These are phyloP conservation scores for Pseudogymnoascus sp. DNA, from an alignment of 2,329 filamentous ascomycete genomes.

Conservation along the genomic window DNA sequence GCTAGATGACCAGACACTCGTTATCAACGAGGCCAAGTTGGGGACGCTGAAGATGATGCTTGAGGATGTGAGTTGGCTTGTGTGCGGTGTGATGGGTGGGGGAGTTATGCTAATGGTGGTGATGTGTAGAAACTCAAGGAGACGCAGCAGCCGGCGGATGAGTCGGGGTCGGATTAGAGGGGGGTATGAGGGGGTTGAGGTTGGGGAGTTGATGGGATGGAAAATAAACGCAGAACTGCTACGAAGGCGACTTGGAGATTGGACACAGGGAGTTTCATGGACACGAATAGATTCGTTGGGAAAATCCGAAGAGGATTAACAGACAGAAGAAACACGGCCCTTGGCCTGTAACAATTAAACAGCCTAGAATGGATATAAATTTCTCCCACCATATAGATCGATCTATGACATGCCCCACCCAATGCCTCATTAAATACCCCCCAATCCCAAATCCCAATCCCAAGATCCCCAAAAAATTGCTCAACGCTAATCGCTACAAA, in stretches of 20 bases:
- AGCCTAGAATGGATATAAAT: neutral
- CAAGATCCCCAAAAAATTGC: neutral
- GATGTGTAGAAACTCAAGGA: conserved; percentile 23
- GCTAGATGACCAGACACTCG: conserved; percentile 65
- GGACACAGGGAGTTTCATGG: neutral
- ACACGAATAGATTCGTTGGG: neutral
- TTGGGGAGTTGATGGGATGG: neutral
- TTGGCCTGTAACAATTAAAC: neutral
- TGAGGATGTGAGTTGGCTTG: conserved; percentile 48
- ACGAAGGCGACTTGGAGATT: neutral
- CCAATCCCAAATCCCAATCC: neutral
- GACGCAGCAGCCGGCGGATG: conserved; percentile 22
- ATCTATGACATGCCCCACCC: neutral
- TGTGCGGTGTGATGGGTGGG: neutral
- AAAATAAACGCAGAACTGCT: neutral
- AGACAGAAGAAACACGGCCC: neutral
- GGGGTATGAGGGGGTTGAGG: neutral
- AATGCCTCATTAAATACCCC: neutral
- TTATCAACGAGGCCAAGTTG: conserved; percentile 69
- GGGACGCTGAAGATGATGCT: conserved; percentile 57
- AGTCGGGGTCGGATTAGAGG: conserved; percentile 17
- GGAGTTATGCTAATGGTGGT: conserved; percentile 2
- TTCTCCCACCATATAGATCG: neutral
- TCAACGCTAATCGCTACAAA: conserved; percentile 1
- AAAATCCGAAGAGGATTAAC: neutral